Evolutionary conservation across 176 grass and related monocot species (phyloP), one percentile per base, ranked within the genome.

Genomic region (Elaeis guineensis): DNA sequence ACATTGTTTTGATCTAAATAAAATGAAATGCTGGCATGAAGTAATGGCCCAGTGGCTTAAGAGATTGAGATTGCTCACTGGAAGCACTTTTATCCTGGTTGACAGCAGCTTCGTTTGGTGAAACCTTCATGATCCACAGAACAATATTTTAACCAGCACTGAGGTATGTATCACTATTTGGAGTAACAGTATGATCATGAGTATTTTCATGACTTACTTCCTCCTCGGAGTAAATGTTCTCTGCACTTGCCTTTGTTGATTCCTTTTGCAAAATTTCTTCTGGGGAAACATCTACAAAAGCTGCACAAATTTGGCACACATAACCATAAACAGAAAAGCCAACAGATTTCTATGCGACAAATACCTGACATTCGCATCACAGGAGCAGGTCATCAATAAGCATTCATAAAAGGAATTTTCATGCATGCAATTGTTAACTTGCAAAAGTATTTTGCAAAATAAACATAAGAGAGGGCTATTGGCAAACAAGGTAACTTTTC

Each of bases 251-350:
- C 69, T 80, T 82, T 60, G 75, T 69, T 16, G 79, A 77, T 62
- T 91, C 67, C 52, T 78, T 89, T 58, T 89, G 72, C 79, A 79
- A 64, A 65, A 90, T 49, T 49, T 90, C 82, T 72, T 98, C 94
- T 0, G 82, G 81, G 65, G 94, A 83, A 83, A 98, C 82, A 79
- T 98, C 94, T 64, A 98, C 94, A 35, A 98, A 98, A 49, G 88
- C 94, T 98, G 83, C 79, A 80, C 20, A 75, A 22, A 64, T 63
- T 52, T 51, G 25, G 54, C 75, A 58, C 61, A 30, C 17, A 28
- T 30, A 71, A 75, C 15, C 19, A 35, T 35, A 35, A 35, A 35
- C 5, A 35, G 32, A 35, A 35, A 1, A 35, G 32, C 5, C 32
- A 35, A 35, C 7, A 8, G 32, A 35, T 35, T 35, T 35, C 32